These are phyloP conservation scores for Penicillium malachiteum DNA, from an alignment of 495 filamentous ascomycete species.

Conservation along the genomic window DNA sequence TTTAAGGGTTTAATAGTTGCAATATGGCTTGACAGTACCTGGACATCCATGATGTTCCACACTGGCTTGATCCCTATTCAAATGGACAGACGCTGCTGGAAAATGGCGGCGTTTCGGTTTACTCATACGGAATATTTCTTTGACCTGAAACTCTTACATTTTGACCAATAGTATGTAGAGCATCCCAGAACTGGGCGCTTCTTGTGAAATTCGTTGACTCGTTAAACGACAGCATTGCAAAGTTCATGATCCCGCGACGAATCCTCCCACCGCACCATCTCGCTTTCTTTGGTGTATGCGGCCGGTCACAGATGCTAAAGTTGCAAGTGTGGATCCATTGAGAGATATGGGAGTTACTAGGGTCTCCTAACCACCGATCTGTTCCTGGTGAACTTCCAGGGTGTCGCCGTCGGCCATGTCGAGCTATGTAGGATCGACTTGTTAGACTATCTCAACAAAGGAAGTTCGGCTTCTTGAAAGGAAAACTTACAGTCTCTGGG, in stretches of 20 bases:
- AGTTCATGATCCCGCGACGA: background rate
- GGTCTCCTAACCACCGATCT: conserved; percentile 74
- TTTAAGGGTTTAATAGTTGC: no score
- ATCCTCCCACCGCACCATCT: background rate
- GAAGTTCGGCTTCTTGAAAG: background rate
- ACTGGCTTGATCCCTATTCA: background rate
- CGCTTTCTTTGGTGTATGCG: background rate
- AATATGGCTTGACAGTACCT: no score
- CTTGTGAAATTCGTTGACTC: conserved; percentile 22
- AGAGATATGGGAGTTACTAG: conserved; percentile 7
- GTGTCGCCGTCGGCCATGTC: conserved; percentile 98
- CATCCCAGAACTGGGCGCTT: background rate
- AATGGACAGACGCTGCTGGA: background rate
- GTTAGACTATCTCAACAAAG: background rate
- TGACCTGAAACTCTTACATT: background rate
- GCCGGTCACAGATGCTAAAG: background rate
- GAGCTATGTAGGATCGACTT: conserved; percentile 54
- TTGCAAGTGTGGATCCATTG: background rate
- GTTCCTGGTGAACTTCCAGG: conserved; percentile 97
- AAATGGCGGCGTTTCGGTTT: background rate
- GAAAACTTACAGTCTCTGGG: conserved; percentile 78
- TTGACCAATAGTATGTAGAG: conserved; percentile 6
- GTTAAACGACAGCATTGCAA: conserved; percentile 13
- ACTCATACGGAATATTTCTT: background rate
- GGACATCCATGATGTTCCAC: no score